A percentile compares a stretch with the other conserved stretches of the same genome.
phyloP scores from a whole-genome alignment of 140 eudicot genomes.

The Flaveria floridana region DNA sequence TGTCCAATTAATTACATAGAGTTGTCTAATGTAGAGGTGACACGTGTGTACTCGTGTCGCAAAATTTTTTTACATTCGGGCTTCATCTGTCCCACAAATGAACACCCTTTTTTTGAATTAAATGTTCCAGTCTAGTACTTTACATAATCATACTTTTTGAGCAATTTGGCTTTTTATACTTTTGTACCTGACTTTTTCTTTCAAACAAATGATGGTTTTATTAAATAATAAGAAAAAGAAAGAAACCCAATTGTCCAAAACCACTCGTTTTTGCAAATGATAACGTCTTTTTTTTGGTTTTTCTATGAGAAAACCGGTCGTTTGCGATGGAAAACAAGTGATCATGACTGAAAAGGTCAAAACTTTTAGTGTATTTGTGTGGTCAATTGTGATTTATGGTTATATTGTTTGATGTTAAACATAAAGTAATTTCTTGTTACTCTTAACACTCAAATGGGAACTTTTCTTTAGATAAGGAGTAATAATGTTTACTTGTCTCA shows the following conservation, averaged over 20 bases:
- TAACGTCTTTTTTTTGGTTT: not conserved
- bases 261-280: not conserved
- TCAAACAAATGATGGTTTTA: not conserved
- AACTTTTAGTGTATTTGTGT: not conserved
- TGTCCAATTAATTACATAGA: conserved; percentile 22
- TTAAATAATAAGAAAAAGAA: not conserved
- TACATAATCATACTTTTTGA: not conserved
- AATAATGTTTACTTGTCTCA: conserved; percentile 29
- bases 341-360: not conserved
- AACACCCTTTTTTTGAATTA: not conserved
- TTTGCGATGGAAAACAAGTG: not conserved
- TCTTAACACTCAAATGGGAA: not conserved
- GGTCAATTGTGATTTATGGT: not conserved
- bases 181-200: not conserved
- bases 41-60: conserved; percentile 35
- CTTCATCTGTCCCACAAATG: not conserved
- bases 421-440: not conserved
- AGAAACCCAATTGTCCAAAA: not conserved
- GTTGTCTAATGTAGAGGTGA: conserved; percentile 31
- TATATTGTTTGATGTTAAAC: conserved; percentile 13
- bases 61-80: conserved; percentile 15
- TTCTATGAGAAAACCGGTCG: not conserved
- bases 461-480: conserved; percentile 11
- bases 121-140: conserved; percentile 10
- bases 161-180: not conserved